phyloP scores from a whole-genome alignment of 2,329 filamentous ascomycete genomes.

The Clathrospora elynae region DNA sequence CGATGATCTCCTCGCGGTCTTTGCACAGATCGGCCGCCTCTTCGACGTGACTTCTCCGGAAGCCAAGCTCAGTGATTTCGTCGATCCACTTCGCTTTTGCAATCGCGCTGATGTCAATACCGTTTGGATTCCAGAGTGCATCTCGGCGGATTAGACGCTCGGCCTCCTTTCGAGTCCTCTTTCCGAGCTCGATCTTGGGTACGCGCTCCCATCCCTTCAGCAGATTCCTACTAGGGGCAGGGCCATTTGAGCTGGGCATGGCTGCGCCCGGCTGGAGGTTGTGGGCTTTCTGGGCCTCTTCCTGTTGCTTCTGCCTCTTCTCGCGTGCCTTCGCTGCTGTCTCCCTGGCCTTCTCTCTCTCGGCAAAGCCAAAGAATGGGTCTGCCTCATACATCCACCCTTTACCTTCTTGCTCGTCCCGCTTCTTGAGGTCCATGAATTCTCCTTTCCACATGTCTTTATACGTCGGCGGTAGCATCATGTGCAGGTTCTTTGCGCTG shows the following conservation, averaged over 20 bases:
- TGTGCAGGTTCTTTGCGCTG: conserved; percentile 95
- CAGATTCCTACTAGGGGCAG: conserved; percentile 46
- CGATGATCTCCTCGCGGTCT: conserved; percentile 87
- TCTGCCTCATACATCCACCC: conserved; percentile 95
- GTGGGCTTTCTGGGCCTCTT: conserved; percentile 66
- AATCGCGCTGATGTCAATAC: conserved; percentile 64
- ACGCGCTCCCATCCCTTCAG: conserved; percentile 81
- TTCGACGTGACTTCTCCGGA: conserved; percentile 85
- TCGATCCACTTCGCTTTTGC: conserved; percentile 67
- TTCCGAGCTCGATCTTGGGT: conserved; percentile 92
- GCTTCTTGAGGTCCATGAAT: conserved; percentile 79
- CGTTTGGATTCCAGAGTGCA: conserved; percentile 86
- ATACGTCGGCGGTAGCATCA: conserved; percentile 90
- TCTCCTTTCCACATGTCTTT: conserved; percentile 87
- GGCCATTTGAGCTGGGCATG: conserved; percentile 33
- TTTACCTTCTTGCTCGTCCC: conserved; percentile 75
- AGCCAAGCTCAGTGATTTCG: conserved; percentile 78
- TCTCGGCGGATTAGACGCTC: conserved; percentile 79
- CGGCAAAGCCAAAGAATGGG: conserved; percentile 80
- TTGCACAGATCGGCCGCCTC: conserved; percentile 88
- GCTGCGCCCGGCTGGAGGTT: conserved; percentile 49
- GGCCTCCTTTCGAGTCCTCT: conserved; percentile 75
- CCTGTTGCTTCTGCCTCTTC: conserved; percentile 62
- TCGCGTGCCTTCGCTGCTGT: conserved; percentile 78
- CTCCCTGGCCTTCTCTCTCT: conserved; percentile 77